Conservation (phyloP, 2,329 filamentous ascomycete genomes). For the Pleochaeta shiraiana region DNA sequence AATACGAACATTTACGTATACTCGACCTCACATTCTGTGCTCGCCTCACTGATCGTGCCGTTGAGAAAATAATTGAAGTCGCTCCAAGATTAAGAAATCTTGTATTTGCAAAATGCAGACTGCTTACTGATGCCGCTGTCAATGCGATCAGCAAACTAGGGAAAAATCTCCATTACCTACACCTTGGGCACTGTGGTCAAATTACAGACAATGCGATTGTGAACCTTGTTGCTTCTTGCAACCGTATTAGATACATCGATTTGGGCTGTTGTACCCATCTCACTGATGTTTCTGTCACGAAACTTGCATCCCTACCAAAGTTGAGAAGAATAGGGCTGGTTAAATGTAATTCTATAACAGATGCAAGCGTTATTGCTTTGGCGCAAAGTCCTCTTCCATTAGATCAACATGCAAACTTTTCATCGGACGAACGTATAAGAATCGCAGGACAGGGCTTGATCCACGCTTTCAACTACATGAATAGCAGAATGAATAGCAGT, state of each 20-base stretch:
- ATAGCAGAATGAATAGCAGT: too few species aligned
- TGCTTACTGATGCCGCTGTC: conserved; percentile 78
- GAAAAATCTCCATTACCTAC: conserved; percentile 93
- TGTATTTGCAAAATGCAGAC: conserved; percentile 81
- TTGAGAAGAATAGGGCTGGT: conserved; percentile 86
- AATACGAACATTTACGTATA: conserved; percentile 76
- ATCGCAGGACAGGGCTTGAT: not conserved
- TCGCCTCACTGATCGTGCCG: conserved; percentile 63
- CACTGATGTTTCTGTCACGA: conserved; percentile 69
- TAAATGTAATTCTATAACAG: conserved; percentile 80
- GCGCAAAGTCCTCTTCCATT: conserved; percentile 33
- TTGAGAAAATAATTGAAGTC: conserved; percentile 68
- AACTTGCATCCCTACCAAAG: conserved; percentile 73
- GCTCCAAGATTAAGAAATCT: conserved; percentile 81
- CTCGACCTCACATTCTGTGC: conserved; percentile 81
- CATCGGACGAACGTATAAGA: not conserved
- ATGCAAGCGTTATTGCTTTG: conserved; percentile 68
- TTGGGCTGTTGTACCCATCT: conserved; percentile 82
- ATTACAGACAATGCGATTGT: conserved; percentile 83
- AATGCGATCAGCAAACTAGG: conserved; percentile 70
- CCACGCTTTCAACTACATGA: too few species aligned
- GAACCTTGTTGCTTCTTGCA: conserved; percentile 65
- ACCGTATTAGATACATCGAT: conserved; percentile 91
- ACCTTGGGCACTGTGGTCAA: conserved; percentile 78
- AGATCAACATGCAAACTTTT: not conserved